phyloP scores from a whole-genome alignment of 2,329 filamentous ascomycete species.

The Botrytis deweyae region DNA sequence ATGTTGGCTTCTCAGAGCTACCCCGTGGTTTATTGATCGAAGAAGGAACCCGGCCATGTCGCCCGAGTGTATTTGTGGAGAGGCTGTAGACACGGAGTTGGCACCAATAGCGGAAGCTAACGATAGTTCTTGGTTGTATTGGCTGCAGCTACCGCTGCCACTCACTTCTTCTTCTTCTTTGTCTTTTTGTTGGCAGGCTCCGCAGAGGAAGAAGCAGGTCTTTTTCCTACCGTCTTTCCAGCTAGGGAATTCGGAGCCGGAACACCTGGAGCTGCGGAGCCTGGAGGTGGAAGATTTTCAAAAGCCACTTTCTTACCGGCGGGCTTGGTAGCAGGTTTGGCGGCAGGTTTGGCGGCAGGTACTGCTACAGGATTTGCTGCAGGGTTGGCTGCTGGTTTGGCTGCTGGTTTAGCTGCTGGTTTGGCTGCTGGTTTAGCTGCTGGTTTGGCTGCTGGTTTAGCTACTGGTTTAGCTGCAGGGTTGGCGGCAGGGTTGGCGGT shows the following conservation, averaged over 20 bases:
- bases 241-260: background rate
- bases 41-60: background rate
- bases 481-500: accelerated
- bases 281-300: background rate
- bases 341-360: too few relatives aligned
- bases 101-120: background rate
- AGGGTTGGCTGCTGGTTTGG: background rate
- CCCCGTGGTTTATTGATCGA: background rate
- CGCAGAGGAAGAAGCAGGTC: background rate
- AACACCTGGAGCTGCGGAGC: background rate
- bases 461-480: background rate
- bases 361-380: accelerated
- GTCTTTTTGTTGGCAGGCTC: background rate
- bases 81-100: background rate
- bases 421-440: background rate
- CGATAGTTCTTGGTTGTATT: background rate
- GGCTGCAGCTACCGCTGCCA: background rate
- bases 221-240: background rate
- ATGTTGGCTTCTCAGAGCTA: background rate
- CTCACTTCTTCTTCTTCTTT: background rate
- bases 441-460: background rate
- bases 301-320: background rate
- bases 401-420: background rate
- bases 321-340: background rate
- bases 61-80: background rate